Conservation (phyloP, 75 land plant species). For the Chamaecyparis obtusa region DNA sequence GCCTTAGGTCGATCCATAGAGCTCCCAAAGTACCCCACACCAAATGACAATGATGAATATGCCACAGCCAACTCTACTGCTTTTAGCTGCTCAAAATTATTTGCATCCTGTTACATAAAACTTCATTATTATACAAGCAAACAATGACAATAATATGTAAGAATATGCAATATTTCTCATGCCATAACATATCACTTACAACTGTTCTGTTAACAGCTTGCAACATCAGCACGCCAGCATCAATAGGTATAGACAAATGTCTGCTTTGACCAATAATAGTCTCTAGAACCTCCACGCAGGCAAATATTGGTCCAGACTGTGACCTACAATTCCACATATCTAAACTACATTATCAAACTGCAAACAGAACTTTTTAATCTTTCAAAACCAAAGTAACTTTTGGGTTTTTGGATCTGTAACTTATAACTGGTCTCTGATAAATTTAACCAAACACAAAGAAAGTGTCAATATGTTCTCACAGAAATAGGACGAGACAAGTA, state of each 20-base stretch:
- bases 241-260: slow-evolving; percentile 35
- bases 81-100: slow-evolving; percentile 29
- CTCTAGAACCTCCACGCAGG: slow-evolving; percentile 62
- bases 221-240: slow-evolving; percentile 82
- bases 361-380: background rate
- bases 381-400: background rate
- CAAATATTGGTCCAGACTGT: slow-evolving; percentile 70
- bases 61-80: slow-evolving; percentile 86
- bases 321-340: slow-evolving; percentile 39
- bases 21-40: slow-evolving; percentile 88
- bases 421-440: background rate
- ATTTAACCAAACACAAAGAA: background rate
- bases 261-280: slow-evolving; percentile 28
- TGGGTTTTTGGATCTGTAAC: background rate
- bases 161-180: background rate
- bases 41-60: slow-evolving; percentile 80
- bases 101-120: slow-evolving; percentile 24
- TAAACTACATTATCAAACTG: background rate
- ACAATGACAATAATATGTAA: background rate
- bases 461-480: background rate
- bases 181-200: slow-evolving; percentile 16
- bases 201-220: slow-evolving; percentile 52
- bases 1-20: slow-evolving; percentile 91
- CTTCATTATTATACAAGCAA: background rate
- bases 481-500: background rate